These are phyloP conservation scores for Mesembryanthemum crystallinum DNA, from an alignment of 148 eudicot species.

Conservation along the genomic window DNA sequence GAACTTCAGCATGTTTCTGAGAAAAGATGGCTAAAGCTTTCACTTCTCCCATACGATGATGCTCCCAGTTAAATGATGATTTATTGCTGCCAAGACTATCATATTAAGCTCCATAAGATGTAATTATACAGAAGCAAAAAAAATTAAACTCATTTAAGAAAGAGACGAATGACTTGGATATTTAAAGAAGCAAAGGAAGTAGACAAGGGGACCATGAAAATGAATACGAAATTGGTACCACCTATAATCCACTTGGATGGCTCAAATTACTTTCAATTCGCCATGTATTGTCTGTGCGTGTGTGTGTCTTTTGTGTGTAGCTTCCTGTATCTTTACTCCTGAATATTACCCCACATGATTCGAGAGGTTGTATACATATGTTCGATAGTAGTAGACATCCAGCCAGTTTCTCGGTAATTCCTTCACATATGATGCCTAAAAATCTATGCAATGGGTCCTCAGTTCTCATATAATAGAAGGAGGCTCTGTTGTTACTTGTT, in stretches of 20 bases:
- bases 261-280: background rate
- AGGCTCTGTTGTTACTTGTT: background rate
- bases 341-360: no score
- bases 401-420: no score
- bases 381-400: no score
- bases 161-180: background rate
- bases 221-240: background rate
- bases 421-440: no score
- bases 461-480: no score
- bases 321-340: no score
- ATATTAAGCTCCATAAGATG: background rate
- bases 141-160: background rate
- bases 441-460: no score
- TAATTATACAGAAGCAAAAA: background rate
- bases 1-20: background rate
- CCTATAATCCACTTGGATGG: background rate
- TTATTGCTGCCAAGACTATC: background rate
- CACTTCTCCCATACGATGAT: background rate
- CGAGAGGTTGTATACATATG: no score
- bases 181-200: no score
- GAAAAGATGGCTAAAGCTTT: background rate
- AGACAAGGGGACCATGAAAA: no score
- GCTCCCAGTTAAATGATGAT: background rate
- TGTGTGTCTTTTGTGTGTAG: background rate
- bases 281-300: background rate